Base-by-base conservation (phyloP, 2,329 filamentous ascomycete species). In the Endocalyx cinctus region DNA sequence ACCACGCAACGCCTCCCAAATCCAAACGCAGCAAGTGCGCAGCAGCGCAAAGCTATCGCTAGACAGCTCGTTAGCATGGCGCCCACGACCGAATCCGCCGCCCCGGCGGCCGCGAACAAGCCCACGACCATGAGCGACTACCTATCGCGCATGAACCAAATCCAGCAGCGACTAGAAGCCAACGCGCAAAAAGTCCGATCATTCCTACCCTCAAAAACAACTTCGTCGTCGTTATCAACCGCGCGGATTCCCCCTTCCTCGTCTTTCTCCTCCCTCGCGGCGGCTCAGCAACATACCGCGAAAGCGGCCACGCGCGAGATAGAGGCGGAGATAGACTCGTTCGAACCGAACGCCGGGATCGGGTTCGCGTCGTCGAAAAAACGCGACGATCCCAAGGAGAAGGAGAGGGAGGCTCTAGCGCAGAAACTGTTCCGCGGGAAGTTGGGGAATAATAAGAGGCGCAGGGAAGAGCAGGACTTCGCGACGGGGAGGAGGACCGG, bases 61-160 rank as follows among this genome's bases (percentile, higher is more conserved):
- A 12, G 5, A 8, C 14, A 29, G 12, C n/a, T 13, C 25, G 29
- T 14, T 20, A 47, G 31, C 26, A 54, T 54, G 50, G 51, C 50
- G 29, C 45, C 48, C 8, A 7, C 40, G 16, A 26, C 47, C 25
- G 17, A 29, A 25, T 14, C 37, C n/a, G 27, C 38, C 11, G 5
- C 32, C 25, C 27, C 33, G 10, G 50, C 48, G 31, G 40, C 42
- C 41, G 27, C 31, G n/a, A 46, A 40, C 33, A 39, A n/a, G n/a
- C n/a, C n/a, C n/a, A n/a, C n/a, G n/a, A n/a, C n/a, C n/a, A n/a
- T n/a, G n/a, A n/a, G n/a, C n/a, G 39, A 52, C 39, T 55, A 48
- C 47, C 33, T 44, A n/a, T 38, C 42, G 16, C 39, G 39, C 32
- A 55, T 54, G 51, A 58, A 58, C 49, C 43, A 43, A 12, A 51